A percentile compares a stretch with the other conserved stretches of the same genome.
phyloP scores from a whole-genome alignment of 257 asterid species.

The Capsicum rhomboideum region DNA sequence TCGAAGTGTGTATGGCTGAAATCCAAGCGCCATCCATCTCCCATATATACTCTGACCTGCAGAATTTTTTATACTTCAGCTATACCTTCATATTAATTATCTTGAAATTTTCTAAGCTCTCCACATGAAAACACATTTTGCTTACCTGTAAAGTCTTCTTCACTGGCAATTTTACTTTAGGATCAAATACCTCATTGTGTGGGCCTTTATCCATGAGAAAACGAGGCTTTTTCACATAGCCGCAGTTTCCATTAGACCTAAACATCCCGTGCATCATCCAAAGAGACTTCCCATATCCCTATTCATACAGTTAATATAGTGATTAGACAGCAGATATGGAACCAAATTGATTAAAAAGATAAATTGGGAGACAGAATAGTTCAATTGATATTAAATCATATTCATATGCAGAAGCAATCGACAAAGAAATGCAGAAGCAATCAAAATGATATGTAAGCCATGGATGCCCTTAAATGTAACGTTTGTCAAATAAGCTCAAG shows the following conservation, averaged over 20 bases:
- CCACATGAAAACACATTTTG: not conserved
- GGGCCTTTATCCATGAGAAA: conserved; percentile 52
- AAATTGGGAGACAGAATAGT: not conserved
- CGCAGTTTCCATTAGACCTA: conserved; percentile 82
- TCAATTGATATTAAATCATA: not conserved
- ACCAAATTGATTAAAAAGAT: not conserved
- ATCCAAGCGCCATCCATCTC: conserved; percentile 97
- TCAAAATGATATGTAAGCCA: not conserved
- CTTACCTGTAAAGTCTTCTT: conserved; percentile 66
- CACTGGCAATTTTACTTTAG: conserved; percentile 59
- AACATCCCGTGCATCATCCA: conserved; percentile 99
- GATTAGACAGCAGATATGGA: not conserved
- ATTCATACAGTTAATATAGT: not conserved
- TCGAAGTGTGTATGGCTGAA: conserved; percentile 95
- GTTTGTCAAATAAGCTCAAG: not conserved
- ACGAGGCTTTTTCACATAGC: conserved; percentile 72
- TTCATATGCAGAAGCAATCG: no score
- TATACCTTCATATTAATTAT: not conserved
- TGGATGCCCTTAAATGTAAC: not conserved
- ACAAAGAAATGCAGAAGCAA: not conserved
- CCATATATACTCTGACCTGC: conserved; percentile 76
- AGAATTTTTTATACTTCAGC: not conserved
- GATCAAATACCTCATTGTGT: conserved; percentile 57
- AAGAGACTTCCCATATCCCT: conserved; percentile 91
- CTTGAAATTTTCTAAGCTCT: not conserved